Conservation (phyloP, 306 rosid genomes). For the Alnus glutinosa region DNA sequence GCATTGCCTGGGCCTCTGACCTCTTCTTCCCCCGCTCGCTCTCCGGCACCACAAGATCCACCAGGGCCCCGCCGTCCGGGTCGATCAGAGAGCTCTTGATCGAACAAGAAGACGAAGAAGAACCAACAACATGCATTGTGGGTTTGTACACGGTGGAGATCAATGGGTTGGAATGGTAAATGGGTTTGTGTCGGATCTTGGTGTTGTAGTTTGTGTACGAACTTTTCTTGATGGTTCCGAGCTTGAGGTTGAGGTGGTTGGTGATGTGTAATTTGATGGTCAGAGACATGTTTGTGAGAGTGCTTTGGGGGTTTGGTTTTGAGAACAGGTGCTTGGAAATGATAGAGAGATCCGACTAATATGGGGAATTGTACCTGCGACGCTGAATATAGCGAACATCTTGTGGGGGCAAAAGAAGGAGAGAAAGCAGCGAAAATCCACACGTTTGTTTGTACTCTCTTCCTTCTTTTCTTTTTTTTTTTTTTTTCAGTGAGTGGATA, state of each 20-base stretch:
- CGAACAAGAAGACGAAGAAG: slow-evolving; percentile 11
- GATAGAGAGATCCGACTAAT: slow-evolving; percentile 30
- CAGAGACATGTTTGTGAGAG: slow-evolving; percentile 51
- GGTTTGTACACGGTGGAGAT: slow-evolving; percentile 16
- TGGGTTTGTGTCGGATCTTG: slow-evolving; percentile 45
- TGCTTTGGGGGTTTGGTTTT: not conserved
- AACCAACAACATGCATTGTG: slow-evolving; percentile 45
- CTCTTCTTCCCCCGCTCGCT: slow-evolving; percentile 42
- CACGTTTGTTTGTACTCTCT: slow-evolving; percentile 25
- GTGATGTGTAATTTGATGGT: slow-evolving; percentile 53
- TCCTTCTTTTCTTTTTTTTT: not conserved
- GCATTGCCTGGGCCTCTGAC: slow-evolving; percentile 59
- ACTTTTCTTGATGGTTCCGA: slow-evolving; percentile 23
- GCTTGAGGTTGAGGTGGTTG: slow-evolving; percentile 31
- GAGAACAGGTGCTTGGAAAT: slow-evolving; percentile 8
- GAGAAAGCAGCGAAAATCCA: slow-evolving; percentile 17
- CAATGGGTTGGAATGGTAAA: slow-evolving; percentile 44
- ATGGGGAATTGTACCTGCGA: slow-evolving; percentile 30
- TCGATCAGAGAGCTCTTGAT: slow-evolving; percentile 83
- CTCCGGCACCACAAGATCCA: slow-evolving; percentile 77
- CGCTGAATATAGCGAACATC: slow-evolving; percentile 45
- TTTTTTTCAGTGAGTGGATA: slow-evolving; percentile 40
- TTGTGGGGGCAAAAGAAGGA: slow-evolving; percentile 3
- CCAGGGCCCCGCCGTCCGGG: slow-evolving; percentile 80
- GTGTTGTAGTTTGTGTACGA: slow-evolving; percentile 2